Conservation (phyloP, 805 yeast genomes). For the Alloascoidea hylecoeti region DNA sequence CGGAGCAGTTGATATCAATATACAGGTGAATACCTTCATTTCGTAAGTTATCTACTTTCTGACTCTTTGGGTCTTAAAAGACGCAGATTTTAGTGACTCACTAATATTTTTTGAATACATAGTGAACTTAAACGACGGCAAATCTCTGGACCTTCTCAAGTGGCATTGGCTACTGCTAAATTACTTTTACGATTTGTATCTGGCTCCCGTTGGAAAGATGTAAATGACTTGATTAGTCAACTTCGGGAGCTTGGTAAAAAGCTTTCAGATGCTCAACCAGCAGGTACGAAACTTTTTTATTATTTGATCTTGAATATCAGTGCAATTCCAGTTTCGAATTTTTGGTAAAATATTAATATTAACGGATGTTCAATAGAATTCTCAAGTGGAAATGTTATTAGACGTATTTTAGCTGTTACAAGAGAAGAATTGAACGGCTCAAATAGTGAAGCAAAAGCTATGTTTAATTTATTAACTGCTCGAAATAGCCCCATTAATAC, state of each 20-base stretch:
- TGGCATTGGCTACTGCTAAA: slow-evolving; percentile 82
- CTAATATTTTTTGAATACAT: no score
- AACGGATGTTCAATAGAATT: slow-evolving; percentile 33
- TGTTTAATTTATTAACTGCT: slow-evolving; percentile 75
- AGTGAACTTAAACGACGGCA: slow-evolving; percentile 69
- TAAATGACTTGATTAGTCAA: slow-evolving; percentile 56
- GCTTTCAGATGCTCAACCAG: slow-evolving; percentile 68
- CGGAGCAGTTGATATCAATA: no score
- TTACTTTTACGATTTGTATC: slow-evolving; percentile 79
- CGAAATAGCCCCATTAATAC: slow-evolving; percentile 14
- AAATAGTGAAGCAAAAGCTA: slow-evolving; percentile 33
- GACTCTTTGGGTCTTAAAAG: no score
- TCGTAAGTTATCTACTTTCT: background rate
- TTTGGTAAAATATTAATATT: background rate
- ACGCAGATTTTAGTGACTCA: no score
- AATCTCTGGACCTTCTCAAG: slow-evolving; percentile 62
- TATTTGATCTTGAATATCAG: no score
- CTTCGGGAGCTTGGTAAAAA: slow-evolving; percentile 62
- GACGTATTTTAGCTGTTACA: slow-evolving; percentile 76
- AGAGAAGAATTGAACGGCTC: slow-evolving; percentile 70
- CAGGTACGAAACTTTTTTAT: slow-evolving; percentile 13
- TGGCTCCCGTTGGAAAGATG: slow-evolving; percentile 74
- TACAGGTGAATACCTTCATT: slow-evolving; percentile 1
- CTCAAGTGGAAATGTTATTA: slow-evolving; percentile 78
- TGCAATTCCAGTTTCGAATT: no score